Evolutionary conservation across 164 flowering plant species (phyloP).

Genomic region (Protea cynaroides): DNA sequence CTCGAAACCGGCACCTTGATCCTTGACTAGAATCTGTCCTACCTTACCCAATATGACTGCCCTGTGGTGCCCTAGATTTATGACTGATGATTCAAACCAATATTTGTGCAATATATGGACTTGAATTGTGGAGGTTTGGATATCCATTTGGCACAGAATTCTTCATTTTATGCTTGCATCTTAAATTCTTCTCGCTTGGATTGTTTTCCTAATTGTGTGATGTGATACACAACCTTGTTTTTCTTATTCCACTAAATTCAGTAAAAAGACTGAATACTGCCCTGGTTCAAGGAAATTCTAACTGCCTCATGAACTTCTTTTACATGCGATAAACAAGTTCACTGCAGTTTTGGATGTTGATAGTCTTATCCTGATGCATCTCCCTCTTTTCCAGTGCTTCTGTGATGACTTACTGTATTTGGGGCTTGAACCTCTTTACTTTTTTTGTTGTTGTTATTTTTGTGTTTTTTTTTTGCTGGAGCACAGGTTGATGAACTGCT

Average conservation of each 20-base stretch:
- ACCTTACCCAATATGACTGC: not conserved
- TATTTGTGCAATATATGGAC: not conserved
- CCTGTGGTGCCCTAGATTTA: not conserved
- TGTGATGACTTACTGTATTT: too few relatives aligned
- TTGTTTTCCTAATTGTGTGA: not conserved
- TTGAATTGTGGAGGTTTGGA: not conserved
- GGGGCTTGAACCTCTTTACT: too few relatives aligned
- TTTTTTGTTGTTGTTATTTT: not conserved
- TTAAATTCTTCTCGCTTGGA: not conserved
- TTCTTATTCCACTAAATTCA: too few relatives aligned
- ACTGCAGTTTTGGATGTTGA: not conserved
- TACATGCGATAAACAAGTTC: not conserved
- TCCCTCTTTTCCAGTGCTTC: too few relatives aligned
- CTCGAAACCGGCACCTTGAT: too few relatives aligned
- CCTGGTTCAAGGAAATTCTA: not conserved
- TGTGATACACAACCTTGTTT: too few relatives aligned
- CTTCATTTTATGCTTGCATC: not conserved
- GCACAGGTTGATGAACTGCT: conserved; percentile 88
- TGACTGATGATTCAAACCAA: not conserved
- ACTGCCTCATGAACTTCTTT: not conserved
- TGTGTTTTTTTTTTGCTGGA: not conserved
- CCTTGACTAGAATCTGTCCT: not conserved
- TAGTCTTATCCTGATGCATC: not conserved
- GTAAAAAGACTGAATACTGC: too few relatives aligned
- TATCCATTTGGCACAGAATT: not conserved